phyloP scores from a whole-genome alignment of 2,329 filamentous ascomycete species.

The Paracorniculantispora psalliotae region DNA sequence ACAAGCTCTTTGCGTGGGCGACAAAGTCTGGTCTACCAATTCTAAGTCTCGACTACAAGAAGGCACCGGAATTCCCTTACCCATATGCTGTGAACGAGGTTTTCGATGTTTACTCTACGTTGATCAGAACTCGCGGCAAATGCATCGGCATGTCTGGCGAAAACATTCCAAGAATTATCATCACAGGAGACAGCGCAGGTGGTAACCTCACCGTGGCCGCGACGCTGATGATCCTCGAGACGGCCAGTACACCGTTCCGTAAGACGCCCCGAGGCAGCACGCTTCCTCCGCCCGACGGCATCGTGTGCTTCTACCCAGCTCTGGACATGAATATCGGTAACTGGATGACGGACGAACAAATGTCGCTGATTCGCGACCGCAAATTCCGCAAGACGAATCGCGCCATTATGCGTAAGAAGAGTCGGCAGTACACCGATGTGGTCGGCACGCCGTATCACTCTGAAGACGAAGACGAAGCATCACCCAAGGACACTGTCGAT shows the following conservation, averaged over 20 bases:
- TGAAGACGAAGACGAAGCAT: slow-evolving; percentile 61
- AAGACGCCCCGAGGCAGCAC: slow-evolving; percentile 37
- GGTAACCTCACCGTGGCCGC: slow-evolving; percentile 57
- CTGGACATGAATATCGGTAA: slow-evolving; percentile 97
- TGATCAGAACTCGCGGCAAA: slow-evolving; percentile 33
- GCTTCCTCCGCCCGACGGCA: slow-evolving; percentile 70
- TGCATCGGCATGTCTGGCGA: slow-evolving; percentile 41
- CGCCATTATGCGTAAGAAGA: slow-evolving; percentile 76
- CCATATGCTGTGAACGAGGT: slow-evolving; percentile 46
- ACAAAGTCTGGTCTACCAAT: slow-evolving; percentile 83
- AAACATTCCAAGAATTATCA: slow-evolving; percentile 35
- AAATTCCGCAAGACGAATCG: slow-evolving; percentile 72
- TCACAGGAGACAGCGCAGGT: slow-evolving; percentile 46
- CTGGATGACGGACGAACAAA: slow-evolving; percentile 99
- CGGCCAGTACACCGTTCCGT: slow-evolving; percentile 42
- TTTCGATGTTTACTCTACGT: slow-evolving; percentile 41
- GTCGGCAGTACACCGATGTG: slow-evolving; percentile 78
- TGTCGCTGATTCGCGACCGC: slow-evolving; percentile 85
- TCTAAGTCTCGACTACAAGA: slow-evolving; percentile 78
- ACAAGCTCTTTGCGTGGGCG: slow-evolving; percentile 90
- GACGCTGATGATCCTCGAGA: slow-evolving; percentile 85
- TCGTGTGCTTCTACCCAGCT: slow-evolving; percentile 83
- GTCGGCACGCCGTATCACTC: slow-evolving; percentile 80
- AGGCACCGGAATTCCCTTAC: slow-evolving; percentile 47
- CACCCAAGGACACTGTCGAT: slow-evolving; percentile 23